Conservation (phyloP, 345 rosid species). For the Physaria fendleri region DNA sequence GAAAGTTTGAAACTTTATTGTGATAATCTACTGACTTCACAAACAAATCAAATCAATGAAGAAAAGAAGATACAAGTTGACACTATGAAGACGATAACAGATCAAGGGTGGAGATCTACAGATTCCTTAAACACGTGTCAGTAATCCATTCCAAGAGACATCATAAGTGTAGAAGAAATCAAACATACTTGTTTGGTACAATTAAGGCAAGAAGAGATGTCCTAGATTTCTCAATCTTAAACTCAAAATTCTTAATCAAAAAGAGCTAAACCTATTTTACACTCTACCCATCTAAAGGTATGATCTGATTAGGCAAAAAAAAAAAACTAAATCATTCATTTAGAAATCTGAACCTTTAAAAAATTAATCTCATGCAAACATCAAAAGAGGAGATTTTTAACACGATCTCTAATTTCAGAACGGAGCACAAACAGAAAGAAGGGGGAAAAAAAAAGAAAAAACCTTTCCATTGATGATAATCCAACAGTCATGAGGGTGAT, state of each 20-base stretch:
- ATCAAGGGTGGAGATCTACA: slow-evolving; percentile 1
- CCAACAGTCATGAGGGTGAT: slow-evolving; percentile 56
- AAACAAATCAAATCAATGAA: neutral
- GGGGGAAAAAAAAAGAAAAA: no score
- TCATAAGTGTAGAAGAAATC: neutral
- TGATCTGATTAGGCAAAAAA: no score
- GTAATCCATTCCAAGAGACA: neutral
- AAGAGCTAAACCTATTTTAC: slow-evolving; percentile 3
- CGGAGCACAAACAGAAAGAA: slow-evolving; percentile 3
- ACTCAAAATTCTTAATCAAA: neutral
- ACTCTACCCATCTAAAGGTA: slow-evolving; percentile 7
- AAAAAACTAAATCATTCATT: neutral
- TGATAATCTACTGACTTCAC: neutral
- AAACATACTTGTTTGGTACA: neutral
- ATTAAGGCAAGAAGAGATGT: neutral
- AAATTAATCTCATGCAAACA: slow-evolving; percentile 1
- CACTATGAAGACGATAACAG: neutral
- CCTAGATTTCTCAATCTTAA: slow-evolving; percentile 4
- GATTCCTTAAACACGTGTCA: slow-evolving; percentile 4
- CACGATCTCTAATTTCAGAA: neutral
- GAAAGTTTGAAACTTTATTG: slow-evolving; percentile 1
- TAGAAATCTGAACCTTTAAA: neutral
- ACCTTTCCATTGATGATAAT: slow-evolving; percentile 63
- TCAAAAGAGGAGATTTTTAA: neutral
- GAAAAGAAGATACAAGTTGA: neutral